These are phyloP conservation scores for Penicillium sp. DNA, from an alignment of 2,329 filamentous ascomycete species.

Conservation along the genomic window DNA sequence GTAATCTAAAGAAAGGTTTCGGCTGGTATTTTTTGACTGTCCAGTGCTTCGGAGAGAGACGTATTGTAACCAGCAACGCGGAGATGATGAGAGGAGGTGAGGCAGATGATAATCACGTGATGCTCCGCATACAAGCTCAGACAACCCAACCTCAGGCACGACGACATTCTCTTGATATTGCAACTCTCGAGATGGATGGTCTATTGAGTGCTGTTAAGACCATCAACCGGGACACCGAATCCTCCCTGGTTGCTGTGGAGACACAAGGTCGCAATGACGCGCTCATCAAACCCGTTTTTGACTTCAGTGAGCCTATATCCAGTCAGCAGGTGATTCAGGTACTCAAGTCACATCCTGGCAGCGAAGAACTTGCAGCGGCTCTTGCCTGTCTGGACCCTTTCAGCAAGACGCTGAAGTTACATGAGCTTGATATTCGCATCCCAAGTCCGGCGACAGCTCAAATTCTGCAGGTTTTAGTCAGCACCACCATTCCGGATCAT, in stretches of 20 bases:
- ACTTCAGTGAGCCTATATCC: conserved; percentile 27
- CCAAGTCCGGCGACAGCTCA: conserved; percentile 71
- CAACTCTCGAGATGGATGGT: conserved; percentile 37
- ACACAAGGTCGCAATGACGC: conserved; percentile 10
- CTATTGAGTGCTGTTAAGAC: conserved; percentile 44
- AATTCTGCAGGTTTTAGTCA: conserved; percentile 73
- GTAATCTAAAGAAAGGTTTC: not conserved
- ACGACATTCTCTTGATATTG: conserved; percentile 15
- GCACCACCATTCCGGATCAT: conserved; percentile 76
- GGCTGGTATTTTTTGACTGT: not conserved
- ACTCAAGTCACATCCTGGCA: conserved; percentile 44
- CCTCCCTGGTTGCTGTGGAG: conserved; percentile 19
- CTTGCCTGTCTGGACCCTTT: conserved; percentile 41
- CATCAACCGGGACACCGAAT: conserved; percentile 26
- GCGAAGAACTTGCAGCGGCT: conserved; percentile 31
- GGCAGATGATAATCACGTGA: conserved; percentile 29
- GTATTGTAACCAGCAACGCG: not conserved
- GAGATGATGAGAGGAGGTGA: conserved; percentile 12
- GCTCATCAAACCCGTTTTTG: conserved; percentile 11
- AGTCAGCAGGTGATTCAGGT: conserved; percentile 36
- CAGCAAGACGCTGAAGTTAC: conserved; percentile 22
- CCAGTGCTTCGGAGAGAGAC: too few relatives aligned
- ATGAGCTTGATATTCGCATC: conserved; percentile 57
- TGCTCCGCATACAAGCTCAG: conserved; percentile 26
- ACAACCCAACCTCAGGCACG: conserved; percentile 17